Conservation (phyloP, 495 filamentous ascomycete genomes). For the Trypethelium eluteriae region DNA sequence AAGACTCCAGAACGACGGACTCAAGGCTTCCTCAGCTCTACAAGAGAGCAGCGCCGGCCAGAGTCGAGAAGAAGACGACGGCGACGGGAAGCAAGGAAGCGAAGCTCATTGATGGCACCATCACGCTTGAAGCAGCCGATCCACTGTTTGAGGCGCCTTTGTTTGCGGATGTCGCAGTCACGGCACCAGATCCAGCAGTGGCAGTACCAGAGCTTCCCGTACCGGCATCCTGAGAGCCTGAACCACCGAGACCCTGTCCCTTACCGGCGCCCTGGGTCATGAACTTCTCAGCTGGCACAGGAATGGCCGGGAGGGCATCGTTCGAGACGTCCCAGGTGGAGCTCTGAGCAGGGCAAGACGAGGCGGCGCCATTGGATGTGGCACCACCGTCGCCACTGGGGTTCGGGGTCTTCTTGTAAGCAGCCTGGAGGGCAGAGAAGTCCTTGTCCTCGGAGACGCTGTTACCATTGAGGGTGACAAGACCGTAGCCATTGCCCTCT, state of each 20-base stretch:
- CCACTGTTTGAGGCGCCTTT: conserved; percentile 31
- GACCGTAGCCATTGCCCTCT: conserved; percentile 68
- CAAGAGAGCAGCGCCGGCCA: conserved; percentile 3
- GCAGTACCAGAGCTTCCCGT: conserved; percentile 54
- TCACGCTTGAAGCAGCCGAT: conserved; percentile 37
- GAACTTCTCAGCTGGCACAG: conserved; percentile 56
- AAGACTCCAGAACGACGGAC: too few relatives aligned
- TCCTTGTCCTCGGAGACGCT: conserved; percentile 51
- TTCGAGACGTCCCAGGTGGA: conserved; percentile 64
- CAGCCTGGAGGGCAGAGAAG: conserved; percentile 59
- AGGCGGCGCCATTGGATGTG: conserved; percentile 56
- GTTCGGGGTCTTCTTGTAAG: conserved; percentile 53
- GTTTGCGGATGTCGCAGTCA: conserved; percentile 39
- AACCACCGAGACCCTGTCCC: conserved; percentile 61
- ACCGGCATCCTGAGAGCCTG: conserved; percentile 64
- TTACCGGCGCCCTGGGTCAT: conserved; percentile 66
- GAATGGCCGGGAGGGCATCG: conserved; percentile 67
- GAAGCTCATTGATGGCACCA: background rate
- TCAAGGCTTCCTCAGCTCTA: background rate
- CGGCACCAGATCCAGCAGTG: conserved; percentile 52
- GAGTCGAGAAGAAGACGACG: conserved; percentile 2
- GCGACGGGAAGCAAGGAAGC: background rate
- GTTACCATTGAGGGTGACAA: conserved; percentile 58
- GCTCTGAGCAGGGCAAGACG: conserved; percentile 60
- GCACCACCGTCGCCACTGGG: conserved; percentile 72